phyloP scores from a whole-genome alignment of 192 early-diverging fungal species.

The Coemansia sp. region DNA sequence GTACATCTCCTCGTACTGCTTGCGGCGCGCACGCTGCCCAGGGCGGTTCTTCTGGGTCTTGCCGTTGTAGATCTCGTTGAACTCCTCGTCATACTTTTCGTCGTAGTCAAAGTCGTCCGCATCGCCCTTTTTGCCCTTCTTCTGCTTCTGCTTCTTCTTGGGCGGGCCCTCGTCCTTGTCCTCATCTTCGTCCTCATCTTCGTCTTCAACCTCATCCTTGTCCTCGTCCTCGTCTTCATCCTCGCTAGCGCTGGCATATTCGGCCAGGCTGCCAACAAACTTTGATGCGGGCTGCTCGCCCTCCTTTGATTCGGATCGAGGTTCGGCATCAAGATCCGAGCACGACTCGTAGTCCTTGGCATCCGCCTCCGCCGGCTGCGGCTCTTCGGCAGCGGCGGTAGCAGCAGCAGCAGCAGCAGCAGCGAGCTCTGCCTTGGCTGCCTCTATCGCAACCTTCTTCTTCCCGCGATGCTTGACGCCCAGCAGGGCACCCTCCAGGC shows the following conservation, averaged over 20 bases:
- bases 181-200: background rate
- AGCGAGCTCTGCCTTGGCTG: no score
- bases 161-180: constrained; percentile 1
- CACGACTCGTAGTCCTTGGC: constrained; percentile 10
- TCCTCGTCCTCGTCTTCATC: background rate
- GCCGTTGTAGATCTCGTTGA: constrained; percentile 51
- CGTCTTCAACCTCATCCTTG: no score
- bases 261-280: constrained; percentile 25
- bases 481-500: background rate
- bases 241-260: constrained; percentile 5
- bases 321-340: constrained; percentile 10
- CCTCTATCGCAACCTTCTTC: no score
- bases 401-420: no score
- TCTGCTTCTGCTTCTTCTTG: constrained; percentile 1
- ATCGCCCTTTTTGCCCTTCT: constrained; percentile 11
- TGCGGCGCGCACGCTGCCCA: constrained; percentile 51
- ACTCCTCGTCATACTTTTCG: constrained; percentile 36
- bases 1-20: constrained; percentile 46
- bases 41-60: constrained; percentile 49
- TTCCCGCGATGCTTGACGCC: background rate
- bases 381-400: background rate
- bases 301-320: background rate
- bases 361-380: background rate
- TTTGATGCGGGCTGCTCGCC: constrained; percentile 1
- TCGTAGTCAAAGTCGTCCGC: constrained; percentile 30